Base-by-base conservation (phyloP, 2,329 filamentous ascomycete species). In the Cordyceps cicadae region DNA sequence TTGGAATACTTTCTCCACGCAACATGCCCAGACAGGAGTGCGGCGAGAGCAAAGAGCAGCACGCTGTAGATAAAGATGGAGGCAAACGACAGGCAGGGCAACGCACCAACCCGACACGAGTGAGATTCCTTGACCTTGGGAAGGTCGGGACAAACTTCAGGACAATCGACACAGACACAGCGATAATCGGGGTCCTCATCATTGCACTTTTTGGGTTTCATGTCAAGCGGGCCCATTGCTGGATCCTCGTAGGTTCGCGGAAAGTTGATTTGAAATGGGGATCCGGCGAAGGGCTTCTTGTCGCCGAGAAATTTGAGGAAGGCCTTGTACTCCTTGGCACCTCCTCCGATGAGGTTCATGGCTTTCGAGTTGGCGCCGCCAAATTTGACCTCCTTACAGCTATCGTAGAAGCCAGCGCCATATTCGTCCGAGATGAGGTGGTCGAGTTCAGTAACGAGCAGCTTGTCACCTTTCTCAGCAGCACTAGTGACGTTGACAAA, bases 341-440 rank as follows among this genome's bases (percentile, higher is more conserved):
- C 92, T 17, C 94, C 94, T 37, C 94, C 95, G 63, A 99, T 97
- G 67, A 99, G 87, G 67, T 93, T 88, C 83, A 99, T 99, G 17
- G 93, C 94, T 69, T 88, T 92, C 63, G 90, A 88, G 70, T 96
- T 96, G 48, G 93, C 92, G 7, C 92, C 89, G 41, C 94, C 94
- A 69, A 97, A 97, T 71, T 99, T 99, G 75, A 99, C 93, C 72
- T 99, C 92, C 75, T 97, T 97, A 79, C 94, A 99, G 76, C 94
- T 99, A 74, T 96, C 83, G 72, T 92, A 99, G 77, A 99, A 95
- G 1, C 89, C 92, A 9, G 84, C 81, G 49, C 91, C 92, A 71
- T 95, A 97, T 58, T 88, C 81, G 61, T 92, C 81, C 2, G 91
- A 90, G 67, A 97, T 86, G 6, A 97, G 78, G 70, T 97, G 93